Evolutionary conservation across 805 yeast genomes (phyloP), one percentile per base, ranked within the genome.

Genomic region (Lipomyces starkeyi): DNA sequence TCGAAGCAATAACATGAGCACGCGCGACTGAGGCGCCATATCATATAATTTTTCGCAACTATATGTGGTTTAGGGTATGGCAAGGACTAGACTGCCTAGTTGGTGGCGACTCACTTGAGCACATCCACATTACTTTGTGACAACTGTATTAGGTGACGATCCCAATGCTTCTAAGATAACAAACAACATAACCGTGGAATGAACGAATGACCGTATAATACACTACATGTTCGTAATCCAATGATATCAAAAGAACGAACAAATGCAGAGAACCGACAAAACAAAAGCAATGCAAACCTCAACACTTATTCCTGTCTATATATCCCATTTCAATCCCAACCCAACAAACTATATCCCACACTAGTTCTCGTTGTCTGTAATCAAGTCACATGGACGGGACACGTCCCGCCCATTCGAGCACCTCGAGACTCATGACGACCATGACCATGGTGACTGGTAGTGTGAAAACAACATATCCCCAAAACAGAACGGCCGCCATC

Each of bases 391-490:
- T 55, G 22, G 59, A 17, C 32, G 70, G 70, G 29, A 68, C 59
- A 17, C 71, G 47, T 32, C 72, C 72, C 25, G 83, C 79, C 88
- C 89, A 87, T 34, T 85, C 82, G 63, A 87, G 78, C 8, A 86
- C 89, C 73, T 84, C 83, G 66, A 87, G 78, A 68, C 87, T 82
- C 11, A 83, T 72, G 5, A 85, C 87, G 7, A 86, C 89, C 71
- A 86, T 85, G 62, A 83, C 73, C 37, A 87, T 84, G 13, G 89
- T 84, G 22, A 86, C 81, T 0, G 91, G 91, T 62, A 87, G 79
- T 7, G 90, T 85, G 66, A 87, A 78, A 3, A 87, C 80, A 20
- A 83, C 89, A 70, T 87, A 87, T 8, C 90, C 89, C 90, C 90
- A 87, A 73, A 87, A 87, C 68, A 87, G 78, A 9, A 87, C 88